Conservation (phyloP, 176 grass and related monocot species). For the Areca catechu region DNA sequence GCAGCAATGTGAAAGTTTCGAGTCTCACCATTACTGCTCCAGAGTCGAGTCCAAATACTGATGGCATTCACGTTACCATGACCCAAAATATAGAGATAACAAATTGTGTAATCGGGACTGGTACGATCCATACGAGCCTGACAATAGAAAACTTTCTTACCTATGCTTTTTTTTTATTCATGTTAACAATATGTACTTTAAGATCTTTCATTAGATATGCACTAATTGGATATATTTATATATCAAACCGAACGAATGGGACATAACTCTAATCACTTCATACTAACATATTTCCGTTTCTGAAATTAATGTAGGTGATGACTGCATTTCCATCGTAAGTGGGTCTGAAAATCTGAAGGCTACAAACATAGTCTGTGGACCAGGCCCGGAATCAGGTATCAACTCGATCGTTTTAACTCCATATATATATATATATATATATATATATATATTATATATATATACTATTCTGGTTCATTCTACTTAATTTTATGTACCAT, state of each 20-base stretch:
- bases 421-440: too few relatives aligned
- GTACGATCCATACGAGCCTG: conserved; percentile 1
- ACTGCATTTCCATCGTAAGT: conserved; percentile 40
- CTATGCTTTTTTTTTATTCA: too few relatives aligned
- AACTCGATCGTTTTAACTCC: neutral
- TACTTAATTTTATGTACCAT: too few relatives aligned
- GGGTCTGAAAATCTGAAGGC: conserved; percentile 24
- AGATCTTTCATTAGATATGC: too few relatives aligned
- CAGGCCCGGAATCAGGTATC: conserved; percentile 41
- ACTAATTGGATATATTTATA: too few relatives aligned
- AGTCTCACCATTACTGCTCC: conserved; percentile 26
- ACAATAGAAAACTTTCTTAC: too few relatives aligned
- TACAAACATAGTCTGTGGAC: conserved; percentile 24
- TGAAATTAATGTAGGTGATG: conserved; percentile 26
- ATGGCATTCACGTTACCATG: conserved; percentile 33
- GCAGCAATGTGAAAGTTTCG: conserved; percentile 14
- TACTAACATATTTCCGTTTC: too few relatives aligned
- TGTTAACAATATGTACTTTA: neutral
- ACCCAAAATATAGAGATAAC: conserved; percentile 28
- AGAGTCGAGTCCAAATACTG: conserved; percentile 33
- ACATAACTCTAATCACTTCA: too few relatives aligned
- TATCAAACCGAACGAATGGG: too few relatives aligned
- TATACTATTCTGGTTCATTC: too few relatives aligned
- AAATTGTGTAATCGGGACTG: conserved; percentile 29
- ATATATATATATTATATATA: too few relatives aligned